Evolutionary conservation across 371 early-diverging fungal species (phyloP).

Genomic region (Rhizomucor miehei): DNA sequence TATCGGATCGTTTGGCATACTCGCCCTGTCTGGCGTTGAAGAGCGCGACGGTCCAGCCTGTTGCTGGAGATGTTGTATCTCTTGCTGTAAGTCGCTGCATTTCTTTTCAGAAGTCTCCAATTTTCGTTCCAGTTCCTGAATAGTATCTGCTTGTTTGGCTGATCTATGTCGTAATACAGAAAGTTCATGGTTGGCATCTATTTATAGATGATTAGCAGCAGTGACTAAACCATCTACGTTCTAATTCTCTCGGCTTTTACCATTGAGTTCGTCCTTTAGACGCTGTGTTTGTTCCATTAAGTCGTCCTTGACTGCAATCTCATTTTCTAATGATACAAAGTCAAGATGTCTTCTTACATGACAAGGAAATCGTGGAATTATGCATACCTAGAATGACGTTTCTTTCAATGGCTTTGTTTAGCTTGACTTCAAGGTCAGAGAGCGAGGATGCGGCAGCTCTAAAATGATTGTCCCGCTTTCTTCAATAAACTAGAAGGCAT

Average conservation of each 20-base stretch:
- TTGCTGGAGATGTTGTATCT: slow-evolving; percentile 23
- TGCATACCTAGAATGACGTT: slow-evolving; percentile 55
- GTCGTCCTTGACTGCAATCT: slow-evolving; percentile 65
- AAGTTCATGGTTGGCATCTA: slow-evolving; percentile 60
- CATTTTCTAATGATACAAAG: slow-evolving; percentile 45
- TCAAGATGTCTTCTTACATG: no score
- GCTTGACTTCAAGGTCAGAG: slow-evolving; percentile 67
- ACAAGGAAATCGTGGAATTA: neutral
- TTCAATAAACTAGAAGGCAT: no score
- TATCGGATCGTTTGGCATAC: slow-evolving; percentile 27
- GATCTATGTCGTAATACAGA: slow-evolving; percentile 52
- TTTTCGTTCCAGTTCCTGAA: slow-evolving; percentile 37
- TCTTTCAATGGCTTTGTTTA: slow-evolving; percentile 68
- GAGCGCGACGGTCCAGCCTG: slow-evolving; percentile 22
- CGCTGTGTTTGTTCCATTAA: slow-evolving; percentile 73
- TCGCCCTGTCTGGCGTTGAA: slow-evolving; percentile 29
- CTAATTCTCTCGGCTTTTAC: slow-evolving; percentile 18
- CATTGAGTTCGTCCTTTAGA: slow-evolving; percentile 75
- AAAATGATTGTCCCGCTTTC: neutral
- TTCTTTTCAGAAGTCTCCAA: slow-evolving; percentile 33
- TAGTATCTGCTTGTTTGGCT: slow-evolving; percentile 27
- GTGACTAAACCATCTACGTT: neutral
- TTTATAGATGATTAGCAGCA: no score
- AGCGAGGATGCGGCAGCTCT: slow-evolving; percentile 71
- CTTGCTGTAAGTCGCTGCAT: slow-evolving; percentile 9